Evolutionary conservation across 192 early-diverging fungal genomes (phyloP), one percentile per base, ranked within the genome.

Genomic region (Umbelopsis sp.): DNA sequence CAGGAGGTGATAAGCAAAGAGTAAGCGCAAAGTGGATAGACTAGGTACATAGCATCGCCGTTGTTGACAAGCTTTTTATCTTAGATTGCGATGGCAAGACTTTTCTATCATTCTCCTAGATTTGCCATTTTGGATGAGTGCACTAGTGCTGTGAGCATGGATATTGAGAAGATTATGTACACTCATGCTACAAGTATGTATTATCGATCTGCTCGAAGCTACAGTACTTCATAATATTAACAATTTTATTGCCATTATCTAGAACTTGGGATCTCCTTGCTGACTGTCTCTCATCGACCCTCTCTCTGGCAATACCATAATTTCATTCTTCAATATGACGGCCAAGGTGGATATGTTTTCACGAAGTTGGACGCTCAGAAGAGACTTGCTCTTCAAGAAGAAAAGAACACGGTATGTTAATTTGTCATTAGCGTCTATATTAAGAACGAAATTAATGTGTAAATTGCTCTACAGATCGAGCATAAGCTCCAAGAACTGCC

Each of bases 41-140:
- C 2, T 48, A 33, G 44, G 20, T 22, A n/a, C 1, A 20, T 45
- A 12, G 46, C 1, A 49, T 8, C 16, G 16, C 11, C 23, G 44
- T 13, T 12, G 2, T 46, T 49, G 11, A 48, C 53, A 30, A 71
- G 30, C 12, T 33, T 71, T 71, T 64, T 46, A 4, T 20, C 13
- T 48, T 50, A 89, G 72, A 92, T 99, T 74, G 94, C 93, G 18
- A 95, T 98, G 95, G 97, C 97, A 18, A 81, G 98, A 41, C 84
- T 99, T 67, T 98, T 97, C 80, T 99, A 98, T 86, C 98, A 99
- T 81, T 83, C 85, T 33, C 98, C 98, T 18, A 88, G 87, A 70
- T 99, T 90, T 80, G 98, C 96, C 45, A 96, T 99, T 83, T 81
- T 99, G 76, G 96, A 98, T 77, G 97, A 99, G 86, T 95, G 93